These are phyloP conservation scores for Mycena vulgaris DNA, from an alignment of 768 basidiomycete species.

Conservation along the genomic window DNA sequence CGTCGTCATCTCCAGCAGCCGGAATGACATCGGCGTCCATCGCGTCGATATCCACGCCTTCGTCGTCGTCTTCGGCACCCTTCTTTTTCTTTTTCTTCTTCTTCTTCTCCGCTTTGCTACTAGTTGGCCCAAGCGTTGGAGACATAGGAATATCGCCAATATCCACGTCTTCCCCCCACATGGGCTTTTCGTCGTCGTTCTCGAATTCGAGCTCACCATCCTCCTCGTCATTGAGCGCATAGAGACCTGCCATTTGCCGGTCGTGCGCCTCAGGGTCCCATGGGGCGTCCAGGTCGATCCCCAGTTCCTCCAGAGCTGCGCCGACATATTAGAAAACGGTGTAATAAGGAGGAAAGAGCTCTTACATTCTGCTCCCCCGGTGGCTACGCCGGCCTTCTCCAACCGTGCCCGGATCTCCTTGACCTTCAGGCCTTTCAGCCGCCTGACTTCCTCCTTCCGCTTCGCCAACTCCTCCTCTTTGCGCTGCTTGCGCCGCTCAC, in stretches of 20 bases:
- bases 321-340: constrained; percentile 15
- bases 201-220: constrained; percentile 43
- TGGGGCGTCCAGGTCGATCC: constrained; percentile 86
- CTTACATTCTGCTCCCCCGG: constrained; percentile 57
- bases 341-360: neutral
- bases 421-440: constrained; percentile 88
- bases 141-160: constrained; percentile 72
- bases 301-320: constrained; percentile 73
- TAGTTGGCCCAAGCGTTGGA: constrained; percentile 53
- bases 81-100: constrained; percentile 63
- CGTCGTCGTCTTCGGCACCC: constrained; percentile 59
- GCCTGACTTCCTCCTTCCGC: constrained; percentile 85
- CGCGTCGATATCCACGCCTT: constrained; percentile 73
- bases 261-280: constrained; percentile 94
- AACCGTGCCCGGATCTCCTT: constrained; percentile 85
- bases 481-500: constrained; percentile 81
- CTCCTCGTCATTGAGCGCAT: constrained; percentile 64
- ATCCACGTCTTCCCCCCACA: constrained; percentile 93
- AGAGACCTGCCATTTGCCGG: constrained; percentile 83
- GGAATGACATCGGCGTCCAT: constrained; percentile 61
- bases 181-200: constrained; percentile 76
- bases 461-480: constrained; percentile 84
- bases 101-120: constrained; percentile 62
- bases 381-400: constrained; percentile 75
- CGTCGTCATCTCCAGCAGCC: constrained; percentile 59